A percentile compares a stretch with the other conserved stretches of the same genome.
Conservation (phyloP, 306 rosid species). For the Corylus americana region DNA sequence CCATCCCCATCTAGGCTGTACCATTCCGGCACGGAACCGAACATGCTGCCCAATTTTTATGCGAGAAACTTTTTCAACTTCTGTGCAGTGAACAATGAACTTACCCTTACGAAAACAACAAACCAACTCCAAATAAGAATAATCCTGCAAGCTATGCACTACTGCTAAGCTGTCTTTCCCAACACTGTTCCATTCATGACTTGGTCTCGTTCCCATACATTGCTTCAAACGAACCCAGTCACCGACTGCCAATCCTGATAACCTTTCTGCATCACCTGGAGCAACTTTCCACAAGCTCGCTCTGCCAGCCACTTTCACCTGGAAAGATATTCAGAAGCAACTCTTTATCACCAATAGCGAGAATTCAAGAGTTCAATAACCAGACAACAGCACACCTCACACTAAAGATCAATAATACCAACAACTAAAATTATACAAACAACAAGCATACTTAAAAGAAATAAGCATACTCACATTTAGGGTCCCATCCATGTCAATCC, state of each 20-base stretch:
- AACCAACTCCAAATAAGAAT: conserved; percentile 87
- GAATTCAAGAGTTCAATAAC: not conserved
- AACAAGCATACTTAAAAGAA: conserved; percentile 24
- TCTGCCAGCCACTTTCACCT: conserved; percentile 88
- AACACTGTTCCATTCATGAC: conserved; percentile 85
- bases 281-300: conserved; percentile 93
- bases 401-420: not conserved
- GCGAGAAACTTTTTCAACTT: conserved; percentile 80
- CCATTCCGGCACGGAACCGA: conserved; percentile 71
- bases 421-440: not conserved
- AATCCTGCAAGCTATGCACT: conserved; percentile 91
- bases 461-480: conserved; percentile 69
- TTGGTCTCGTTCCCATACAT: conserved; percentile 86
- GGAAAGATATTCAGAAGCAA: conserved; percentile 6
- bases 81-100: conserved; percentile 84
- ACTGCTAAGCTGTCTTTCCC: conserved; percentile 92
- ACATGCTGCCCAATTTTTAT: conserved; percentile 89
- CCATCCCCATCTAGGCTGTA: conserved; percentile 98
- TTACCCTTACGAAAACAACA: conserved; percentile 93
- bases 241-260: conserved; percentile 96
- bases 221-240: conserved; percentile 99
- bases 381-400: not conserved
- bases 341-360: not conserved
- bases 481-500: conserved; percentile 94
- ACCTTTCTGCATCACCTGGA: conserved; percentile 98